Base-by-base conservation (phyloP, 2,329 filamentous ascomycete species). In the Colletotrichum lupini region DNA sequence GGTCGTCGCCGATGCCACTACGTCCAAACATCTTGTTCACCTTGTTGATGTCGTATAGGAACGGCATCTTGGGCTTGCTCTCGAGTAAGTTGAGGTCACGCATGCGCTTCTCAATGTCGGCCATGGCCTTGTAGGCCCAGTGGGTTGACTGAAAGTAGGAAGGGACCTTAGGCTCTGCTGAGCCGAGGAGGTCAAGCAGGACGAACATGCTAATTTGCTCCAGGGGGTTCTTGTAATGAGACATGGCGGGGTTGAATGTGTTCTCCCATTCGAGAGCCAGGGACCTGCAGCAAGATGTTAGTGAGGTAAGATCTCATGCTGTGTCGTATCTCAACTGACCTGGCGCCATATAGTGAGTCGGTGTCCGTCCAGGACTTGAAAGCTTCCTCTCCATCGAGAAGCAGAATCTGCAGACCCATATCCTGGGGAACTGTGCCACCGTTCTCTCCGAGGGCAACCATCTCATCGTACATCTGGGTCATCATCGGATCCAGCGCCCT, bases 331-430 rank as follows among this genome's bases (percentile, higher is more conserved):
- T 19, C 11, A 49, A 68, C 84, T 74, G 82, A 91, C 89, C 93
- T 88, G 11, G 94, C 88, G 0, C 94, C 94, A 77, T 97, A 97
- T 5, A 96, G 82, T 5, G 91, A 94, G 81, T 97, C 94, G 0
- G 86, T 89, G 42, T 88, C 88, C 1, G 91, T 92, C 94, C 94
- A 97, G 1, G 80, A 80, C 22, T 88, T 80, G 80, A 96, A 97
- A 1, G 94, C 94, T 80, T 97, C 94, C 82, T 96, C 94, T 0
- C 95, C 94, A 78, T 97, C 95, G 14, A 97, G 82, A 69, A 97
- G 86, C 35, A 97, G 78, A 5, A 97, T 91, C 83, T 97, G 95
- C 66, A 97, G 86, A 4, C 94, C 94, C 82, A 90, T 91, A 76
- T 93, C 90, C 80, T 91, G 92, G 30, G 92, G 90, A 19, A 93